These are phyloP conservation scores for Magnusiomyces suaveolens DNA, from an alignment of 1,139 yeast species.

Conservation along the genomic window DNA sequence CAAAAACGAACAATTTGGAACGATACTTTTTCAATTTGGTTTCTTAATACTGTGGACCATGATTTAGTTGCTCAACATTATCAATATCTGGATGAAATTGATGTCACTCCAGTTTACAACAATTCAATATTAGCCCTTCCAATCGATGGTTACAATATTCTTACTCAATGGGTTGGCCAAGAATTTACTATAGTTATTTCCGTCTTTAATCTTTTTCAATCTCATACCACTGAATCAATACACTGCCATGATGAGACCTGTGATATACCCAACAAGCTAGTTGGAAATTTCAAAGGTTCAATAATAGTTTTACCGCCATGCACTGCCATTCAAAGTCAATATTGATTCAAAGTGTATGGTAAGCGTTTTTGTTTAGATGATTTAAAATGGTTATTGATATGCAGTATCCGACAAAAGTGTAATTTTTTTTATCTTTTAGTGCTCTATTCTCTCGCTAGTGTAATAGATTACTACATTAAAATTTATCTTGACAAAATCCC, in stretches of 20 bases:
- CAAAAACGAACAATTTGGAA: constrained; percentile 68
- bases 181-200: constrained; percentile 59
- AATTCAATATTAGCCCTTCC: constrained; percentile 42
- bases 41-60: constrained; percentile 76
- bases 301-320: constrained; percentile 34
- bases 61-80: constrained; percentile 44
- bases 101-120: constrained; percentile 75
- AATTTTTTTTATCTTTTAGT: constrained; percentile 70
- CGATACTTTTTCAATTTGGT: constrained; percentile 84
- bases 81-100: constrained; percentile 49
- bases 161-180: constrained; percentile 65
- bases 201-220: constrained; percentile 57
- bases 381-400: constrained; percentile 67
- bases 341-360: constrained; percentile 19
- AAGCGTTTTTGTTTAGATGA: constrained; percentile 56
- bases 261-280: background rate
- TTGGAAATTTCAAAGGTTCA: constrained; percentile 18
- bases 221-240: constrained; percentile 6
- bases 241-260: background rate
- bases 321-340: constrained; percentile 20
- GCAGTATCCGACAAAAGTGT: constrained; percentile 71
- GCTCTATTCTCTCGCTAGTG: constrained; percentile 49
- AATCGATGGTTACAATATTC: constrained; percentile 49
- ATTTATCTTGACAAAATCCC: background rate
- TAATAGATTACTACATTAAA: constrained; percentile 9